Conservation (phyloP, 495 filamentous ascomycete species). For the Podospora pseudopauciseta region DNA sequence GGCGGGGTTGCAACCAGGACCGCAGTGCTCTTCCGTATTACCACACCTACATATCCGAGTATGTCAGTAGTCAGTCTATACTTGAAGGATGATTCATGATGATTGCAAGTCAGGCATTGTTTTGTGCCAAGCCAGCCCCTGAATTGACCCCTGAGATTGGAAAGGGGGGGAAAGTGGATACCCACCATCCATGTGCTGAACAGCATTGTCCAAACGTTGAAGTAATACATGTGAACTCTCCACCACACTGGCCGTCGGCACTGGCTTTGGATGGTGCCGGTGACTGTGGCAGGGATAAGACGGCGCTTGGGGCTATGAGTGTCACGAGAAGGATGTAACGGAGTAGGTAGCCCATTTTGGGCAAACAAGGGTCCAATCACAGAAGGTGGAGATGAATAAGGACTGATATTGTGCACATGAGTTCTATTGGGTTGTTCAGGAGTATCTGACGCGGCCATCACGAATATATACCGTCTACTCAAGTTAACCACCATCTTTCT, state of each 20-base stretch:
- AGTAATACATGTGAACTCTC: not conserved
- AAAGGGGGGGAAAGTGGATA: not conserved
- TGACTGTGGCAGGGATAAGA: not conserved
- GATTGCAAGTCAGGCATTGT: not conserved
- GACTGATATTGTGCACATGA: not conserved
- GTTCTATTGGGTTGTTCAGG: not conserved
- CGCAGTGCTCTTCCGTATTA: not conserved
- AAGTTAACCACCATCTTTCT: not conserved
- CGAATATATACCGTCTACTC: not conserved
- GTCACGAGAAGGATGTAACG: not conserved
- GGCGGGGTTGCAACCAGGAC: not conserved
- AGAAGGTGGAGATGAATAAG: not conserved
- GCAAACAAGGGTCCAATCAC: not conserved
- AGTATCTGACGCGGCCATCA: not conserved
- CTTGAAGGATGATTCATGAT: too few relatives aligned
- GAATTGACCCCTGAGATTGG: not conserved
- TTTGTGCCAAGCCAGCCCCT: not conserved
- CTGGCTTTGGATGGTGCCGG: not conserved
- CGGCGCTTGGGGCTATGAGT: not conserved
- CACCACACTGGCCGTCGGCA: not conserved
- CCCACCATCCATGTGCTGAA: not conserved
- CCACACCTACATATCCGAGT: not conserved
- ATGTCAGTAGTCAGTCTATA: not conserved
- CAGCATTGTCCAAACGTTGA: not conserved
- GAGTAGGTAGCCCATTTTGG: not conserved